These are phyloP conservation scores for Termitomyces sp. DNA, from an alignment of 768 basidiomycete species.

Conservation along the genomic window DNA sequence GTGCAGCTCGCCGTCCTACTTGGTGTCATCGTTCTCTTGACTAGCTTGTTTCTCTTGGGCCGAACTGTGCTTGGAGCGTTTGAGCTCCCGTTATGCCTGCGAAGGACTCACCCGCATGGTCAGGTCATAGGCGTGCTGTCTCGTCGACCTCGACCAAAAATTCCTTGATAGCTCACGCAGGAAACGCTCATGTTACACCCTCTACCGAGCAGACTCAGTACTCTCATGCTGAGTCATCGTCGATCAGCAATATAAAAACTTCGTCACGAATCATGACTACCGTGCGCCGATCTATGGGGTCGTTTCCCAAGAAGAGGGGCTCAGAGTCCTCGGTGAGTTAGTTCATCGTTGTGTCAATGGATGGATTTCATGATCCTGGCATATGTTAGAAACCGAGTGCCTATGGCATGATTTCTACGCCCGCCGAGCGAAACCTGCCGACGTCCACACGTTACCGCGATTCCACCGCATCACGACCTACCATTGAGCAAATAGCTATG, in stretches of 20 bases:
- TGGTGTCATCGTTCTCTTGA: neutral
- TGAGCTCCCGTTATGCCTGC: conserved; percentile 6
- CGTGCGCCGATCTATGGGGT: conserved; percentile 18
- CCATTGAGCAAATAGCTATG: conserved; percentile 78
- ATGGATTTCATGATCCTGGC: neutral
- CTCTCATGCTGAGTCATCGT: conserved; percentile 2
- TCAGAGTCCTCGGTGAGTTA: conserved; percentile 16
- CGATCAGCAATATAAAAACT: conserved; percentile 11
- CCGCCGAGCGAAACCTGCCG: conserved; percentile 32
- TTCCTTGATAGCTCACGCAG: conserved; percentile 2
- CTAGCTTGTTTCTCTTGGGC: neutral
- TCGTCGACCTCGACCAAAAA: conserved; percentile 9
- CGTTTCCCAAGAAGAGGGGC: conserved; percentile 19
- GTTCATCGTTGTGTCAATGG: neutral
- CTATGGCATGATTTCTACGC: conserved; percentile 38
- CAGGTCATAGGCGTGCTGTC: conserved; percentile 13
- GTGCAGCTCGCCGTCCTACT: conserved; percentile 7
- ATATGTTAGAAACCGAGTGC: conserved; percentile 10
- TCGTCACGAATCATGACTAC: conserved; percentile 23
- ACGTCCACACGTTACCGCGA: conserved; percentile 32
- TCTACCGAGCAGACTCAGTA: conserved; percentile 1
- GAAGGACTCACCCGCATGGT: conserved; percentile 12
- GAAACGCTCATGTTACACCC: neutral
- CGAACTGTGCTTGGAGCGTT: neutral
- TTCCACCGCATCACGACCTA: conserved; percentile 47